Base-by-base conservation (phyloP, 495 filamentous ascomycete species). In the Penicillium subrubescens region DNA sequence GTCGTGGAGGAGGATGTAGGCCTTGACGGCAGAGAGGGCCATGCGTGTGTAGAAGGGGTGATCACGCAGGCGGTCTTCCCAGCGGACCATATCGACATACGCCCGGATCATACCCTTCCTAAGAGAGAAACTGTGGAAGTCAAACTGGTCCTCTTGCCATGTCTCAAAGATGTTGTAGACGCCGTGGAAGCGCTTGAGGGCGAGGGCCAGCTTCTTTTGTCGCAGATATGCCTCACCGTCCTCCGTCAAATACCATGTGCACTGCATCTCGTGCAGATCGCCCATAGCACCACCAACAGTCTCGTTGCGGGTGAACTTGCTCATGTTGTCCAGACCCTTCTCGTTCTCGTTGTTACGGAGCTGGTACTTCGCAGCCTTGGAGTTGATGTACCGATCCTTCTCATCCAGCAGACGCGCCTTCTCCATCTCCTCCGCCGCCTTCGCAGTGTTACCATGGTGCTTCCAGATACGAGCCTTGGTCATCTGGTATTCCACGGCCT, bases 141-240 rank as follows among this genome's bases (percentile, higher is more conserved):
- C 95, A 69, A 97, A 97, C 70, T 99, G 95, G 68, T 99, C 95
- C 67, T 99, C 95, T 67, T 96, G 89, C 95, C 95, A 99, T 44
- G 90, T 87, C 33, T 97, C 94, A 68, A 99, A 98, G 61, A 98
- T 93, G 77, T 94, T 92, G 75, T 88, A 89, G 58, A 97, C 86
- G 2, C 90, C 83, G 62, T 90, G 89, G 71, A 95, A 94, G 37
- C 95, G 88, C 80, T 99, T 99, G 46, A 99, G 81, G 3, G 96
- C 94, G 63, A 97, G 84, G 2, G 89, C 91, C 50, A 92, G 78
- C 68, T 93, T 92, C 66, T 87, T 87, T 74, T 94, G 92, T 27
- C 95, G 90, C 58, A 91, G 77, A 74, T 94, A 95, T 0, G 94
- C 86, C 78, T 97, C 91, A 31, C 92, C 95, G 75, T 98, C 96